Conservation (phyloP, 2,329 filamentous ascomycete genomes). For the Lecanoromycetidae sp. region DNA sequence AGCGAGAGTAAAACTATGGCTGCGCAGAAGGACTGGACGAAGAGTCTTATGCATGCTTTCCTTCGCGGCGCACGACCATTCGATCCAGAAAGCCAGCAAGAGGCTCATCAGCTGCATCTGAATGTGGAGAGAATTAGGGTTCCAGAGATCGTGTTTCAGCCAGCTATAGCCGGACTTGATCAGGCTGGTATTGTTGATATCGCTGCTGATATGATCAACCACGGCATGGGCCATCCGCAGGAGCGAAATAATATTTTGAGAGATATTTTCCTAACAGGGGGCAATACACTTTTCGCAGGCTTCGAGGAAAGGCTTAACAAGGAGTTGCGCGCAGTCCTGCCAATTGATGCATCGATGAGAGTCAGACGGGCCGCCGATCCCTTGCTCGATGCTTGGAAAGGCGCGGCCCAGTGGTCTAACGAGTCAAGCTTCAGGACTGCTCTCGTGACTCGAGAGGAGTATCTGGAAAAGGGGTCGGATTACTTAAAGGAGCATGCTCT, state of each 20-base stretch:
- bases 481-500: slow-evolving; percentile 76
- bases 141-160: slow-evolving; percentile 86
- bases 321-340: slow-evolving; percentile 62
- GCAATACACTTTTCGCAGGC: slow-evolving; percentile 71
- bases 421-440: slow-evolving; percentile 47
- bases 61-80: slow-evolving; percentile 77
- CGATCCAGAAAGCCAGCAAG: slow-evolving; percentile 62
- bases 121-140: slow-evolving; percentile 94
- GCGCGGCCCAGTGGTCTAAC: slow-evolving; percentile 72
- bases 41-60: slow-evolving; percentile 81
- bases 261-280: slow-evolving; percentile 91
- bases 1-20: slow-evolving; percentile 86
- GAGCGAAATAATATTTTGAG: slow-evolving; percentile 59
- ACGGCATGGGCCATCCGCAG: slow-evolving; percentile 51
- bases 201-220: slow-evolving; percentile 73
- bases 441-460: slow-evolving; percentile 66
- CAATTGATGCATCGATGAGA: slow-evolving; percentile 52
- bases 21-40: slow-evolving; percentile 90
- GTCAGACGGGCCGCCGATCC: slow-evolving; percentile 66
- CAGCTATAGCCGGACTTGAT: slow-evolving; percentile 79
- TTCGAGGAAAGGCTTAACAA: slow-evolving; percentile 71
- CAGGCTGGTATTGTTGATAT: slow-evolving; percentile 92
- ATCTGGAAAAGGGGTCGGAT: slow-evolving; percentile 79
- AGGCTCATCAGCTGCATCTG: slow-evolving; percentile 81
- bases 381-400: slow-evolving; percentile 81